phyloP scores from a whole-genome alignment of 805 yeast species.

The Zygoascus tannicola region DNA sequence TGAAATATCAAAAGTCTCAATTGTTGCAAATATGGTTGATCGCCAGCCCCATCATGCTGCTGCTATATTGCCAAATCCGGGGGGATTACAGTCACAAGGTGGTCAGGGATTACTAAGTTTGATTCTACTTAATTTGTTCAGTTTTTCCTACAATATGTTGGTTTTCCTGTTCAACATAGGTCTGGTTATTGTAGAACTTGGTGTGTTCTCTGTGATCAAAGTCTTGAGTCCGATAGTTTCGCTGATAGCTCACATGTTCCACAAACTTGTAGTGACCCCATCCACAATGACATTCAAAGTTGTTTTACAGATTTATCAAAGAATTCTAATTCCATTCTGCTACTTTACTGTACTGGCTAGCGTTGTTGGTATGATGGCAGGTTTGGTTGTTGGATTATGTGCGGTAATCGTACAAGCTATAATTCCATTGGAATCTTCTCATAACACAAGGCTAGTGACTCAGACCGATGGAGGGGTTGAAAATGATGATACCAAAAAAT shows the following conservation, averaged over 20 bases:
- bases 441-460: background rate
- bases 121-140: background rate
- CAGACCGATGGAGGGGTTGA: background rate
- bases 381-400: conserved; percentile 15
- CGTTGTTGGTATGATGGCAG: conserved; percentile 15
- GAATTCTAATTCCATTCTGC: conserved; percentile 14
- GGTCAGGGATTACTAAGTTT: too few species aligned
- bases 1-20: too few species aligned
- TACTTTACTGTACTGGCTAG: conserved; percentile 15
- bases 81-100: too few species aligned
- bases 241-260: background rate
- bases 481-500: too few species aligned
- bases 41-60: too few species aligned
- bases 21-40: too few species aligned
- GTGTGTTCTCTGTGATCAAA: background rate
- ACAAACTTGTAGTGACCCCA: conserved; percentile 5
- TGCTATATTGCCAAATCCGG: too few species aligned
- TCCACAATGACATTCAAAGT: conserved; percentile 9
- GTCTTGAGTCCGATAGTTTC: background rate
- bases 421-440: conserved; percentile 6
- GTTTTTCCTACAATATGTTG: too few species aligned
- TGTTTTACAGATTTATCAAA: conserved; percentile 9
- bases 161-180: background rate
- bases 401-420: conserved; percentile 12
- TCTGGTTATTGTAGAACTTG: background rate